Percentiles rank a stretch among this genome's conserved stretches.
Evolutionary conservation across 257 asterid genomes (phyloP).

Genomic region (Solanum etuberosum): DNA sequence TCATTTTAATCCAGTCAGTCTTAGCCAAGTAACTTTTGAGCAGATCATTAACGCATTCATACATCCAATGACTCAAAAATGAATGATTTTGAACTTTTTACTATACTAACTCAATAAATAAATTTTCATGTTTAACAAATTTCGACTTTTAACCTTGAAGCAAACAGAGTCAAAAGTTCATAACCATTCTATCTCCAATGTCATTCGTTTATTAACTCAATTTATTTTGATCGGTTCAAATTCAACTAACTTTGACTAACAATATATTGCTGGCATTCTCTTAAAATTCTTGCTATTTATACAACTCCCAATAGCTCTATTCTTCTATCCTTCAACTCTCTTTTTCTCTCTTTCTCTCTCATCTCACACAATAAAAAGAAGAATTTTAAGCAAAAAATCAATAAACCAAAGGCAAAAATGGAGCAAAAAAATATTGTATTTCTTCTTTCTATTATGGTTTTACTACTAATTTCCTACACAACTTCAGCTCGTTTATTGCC

Average conservation of each 20-base stretch:
- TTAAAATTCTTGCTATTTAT: not conserved
- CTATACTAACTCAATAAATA: too few species aligned
- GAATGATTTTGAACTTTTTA: too few species aligned
- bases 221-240: not conserved
- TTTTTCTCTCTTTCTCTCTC: not conserved
- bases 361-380: not conserved
- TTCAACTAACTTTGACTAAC: not conserved
- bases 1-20: too few species aligned
- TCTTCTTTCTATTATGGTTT: not conserved
- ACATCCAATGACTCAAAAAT: too few species aligned
- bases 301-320: not conserved
- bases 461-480: not conserved
- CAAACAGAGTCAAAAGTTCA: too few species aligned
- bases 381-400: not conserved
- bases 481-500: not conserved
- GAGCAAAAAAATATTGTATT: not conserved
- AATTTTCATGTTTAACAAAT: not conserved
- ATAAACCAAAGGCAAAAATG: not conserved
- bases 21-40: too few species aligned
- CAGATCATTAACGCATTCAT: too few species aligned
- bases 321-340: not conserved
- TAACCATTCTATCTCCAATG: rapidly evolving
- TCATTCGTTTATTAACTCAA: not conserved
- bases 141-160: not conserved
- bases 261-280: not conserved